These are phyloP conservation scores for Populus ilicifolia DNA, from an alignment of 345 rosid genomes.

Conservation along the genomic window DNA sequence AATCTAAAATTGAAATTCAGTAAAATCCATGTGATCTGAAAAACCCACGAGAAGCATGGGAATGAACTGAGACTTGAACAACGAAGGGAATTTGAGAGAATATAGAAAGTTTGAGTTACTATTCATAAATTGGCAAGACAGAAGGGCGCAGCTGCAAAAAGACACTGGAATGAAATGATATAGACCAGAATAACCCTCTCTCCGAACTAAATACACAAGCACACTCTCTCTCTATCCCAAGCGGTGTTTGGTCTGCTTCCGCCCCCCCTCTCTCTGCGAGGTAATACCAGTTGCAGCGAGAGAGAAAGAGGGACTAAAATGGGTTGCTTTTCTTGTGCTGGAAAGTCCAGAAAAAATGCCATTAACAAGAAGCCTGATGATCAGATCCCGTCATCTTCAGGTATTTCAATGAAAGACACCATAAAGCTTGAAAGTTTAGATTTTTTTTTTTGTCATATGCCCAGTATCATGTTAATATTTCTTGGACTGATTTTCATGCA, in stretches of 20 bases:
- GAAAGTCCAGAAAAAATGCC: constrained; percentile 36
- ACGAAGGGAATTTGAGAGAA: background rate
- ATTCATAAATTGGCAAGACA: constrained; percentile 3
- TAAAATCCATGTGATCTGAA: too few relatives aligned
- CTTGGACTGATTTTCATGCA: background rate
- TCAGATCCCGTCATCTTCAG: constrained; percentile 59
- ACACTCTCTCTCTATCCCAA: background rate
- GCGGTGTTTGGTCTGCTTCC: constrained; percentile 13
- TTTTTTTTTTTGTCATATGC: background rate
- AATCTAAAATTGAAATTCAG: too few relatives aligned
- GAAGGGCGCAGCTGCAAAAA: constrained; percentile 16
- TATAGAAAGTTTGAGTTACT: background rate
- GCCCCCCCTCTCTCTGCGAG: background rate
- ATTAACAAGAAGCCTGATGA: constrained; percentile 30
- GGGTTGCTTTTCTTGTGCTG: constrained; percentile 23
- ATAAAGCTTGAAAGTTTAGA: background rate
- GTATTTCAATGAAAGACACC: constrained; percentile 17
- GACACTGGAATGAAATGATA: background rate
- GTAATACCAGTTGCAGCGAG: constrained; percentile 5
- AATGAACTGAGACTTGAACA: background rate
- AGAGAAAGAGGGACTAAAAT: constrained; percentile 5
- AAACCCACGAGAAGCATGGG: too few relatives aligned
- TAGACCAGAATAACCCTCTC: background rate
- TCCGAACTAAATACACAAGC: constrained; percentile 1
- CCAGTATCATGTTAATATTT: background rate